Base-by-base conservation (phyloP, 1,284 basidiomycete genomes). In the Trichosporon sp. region DNA sequence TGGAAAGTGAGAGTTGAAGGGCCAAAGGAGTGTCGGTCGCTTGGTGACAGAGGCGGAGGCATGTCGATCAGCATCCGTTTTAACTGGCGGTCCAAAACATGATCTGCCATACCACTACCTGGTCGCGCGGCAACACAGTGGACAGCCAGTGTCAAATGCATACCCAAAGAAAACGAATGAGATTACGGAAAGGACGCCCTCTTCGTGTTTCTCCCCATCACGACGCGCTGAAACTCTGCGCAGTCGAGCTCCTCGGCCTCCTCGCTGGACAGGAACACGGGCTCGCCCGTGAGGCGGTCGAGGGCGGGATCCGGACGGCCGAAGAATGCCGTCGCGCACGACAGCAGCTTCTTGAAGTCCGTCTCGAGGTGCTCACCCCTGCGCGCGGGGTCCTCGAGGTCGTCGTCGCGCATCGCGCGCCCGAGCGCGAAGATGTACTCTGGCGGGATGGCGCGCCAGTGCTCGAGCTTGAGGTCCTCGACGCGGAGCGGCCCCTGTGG, bases 161-260 rank as follows among this genome's bases (percentile, higher is more conserved):
- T 42, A 42, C 38, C 38, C 15, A n/a, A 42, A 42, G 2, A n/a
- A 18, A 42, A n/a, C 18, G 3, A 5, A 42, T 13, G 32, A 2
- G 18, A 25, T 29, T 60, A 60, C 18, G 56, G 56, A n/a, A 60
- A 60, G 12, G 29, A 25, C 27, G 27, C 27, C 29, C 56, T 60
- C 56, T 60, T 60, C 27, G 29, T 32, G 7, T 29, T 60, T 3
- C 27, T 11, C 4, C 56, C 56, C 56, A 29, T 60, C 15, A 60
- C 56, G 29, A 60, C 56, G 1, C 56, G 2, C 56, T 60, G 56
- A n/a, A 18, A 32, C 56, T 60, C 56, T 2, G 56, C 56, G 18
- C 56, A 60, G 13, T 60, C 56, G 18, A 60, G 56, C n/a, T 60
- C 56, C 56, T 60, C 56, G 2, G 56, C 56, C 56, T 60, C 56